A percentile compares a stretch with the other conserved stretches of the same genome.
These are phyloP conservation scores for Fusarium sterilihyphosum DNA, from an alignment of 2,329 filamentous ascomycete genomes.

Conservation along the genomic window DNA sequence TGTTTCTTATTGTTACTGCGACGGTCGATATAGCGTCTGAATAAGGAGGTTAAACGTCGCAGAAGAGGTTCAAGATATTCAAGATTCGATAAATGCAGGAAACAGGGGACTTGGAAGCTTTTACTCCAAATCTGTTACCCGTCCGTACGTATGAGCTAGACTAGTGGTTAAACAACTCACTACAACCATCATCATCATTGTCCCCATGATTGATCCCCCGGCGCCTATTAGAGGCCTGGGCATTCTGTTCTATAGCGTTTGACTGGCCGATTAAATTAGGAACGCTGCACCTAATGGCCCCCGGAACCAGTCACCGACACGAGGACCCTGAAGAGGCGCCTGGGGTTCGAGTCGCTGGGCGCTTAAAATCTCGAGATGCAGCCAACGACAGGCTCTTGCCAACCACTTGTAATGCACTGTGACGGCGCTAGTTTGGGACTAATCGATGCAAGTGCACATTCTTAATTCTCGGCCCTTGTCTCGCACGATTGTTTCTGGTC, in stretches of 20 bases:
- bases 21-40: slow-evolving; percentile 18
- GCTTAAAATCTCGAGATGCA: slow-evolving; percentile 34
- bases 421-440: slow-evolving; percentile 40
- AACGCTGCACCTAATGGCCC: slow-evolving; percentile 26
- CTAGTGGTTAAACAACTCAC: neutral
- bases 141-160: no score
- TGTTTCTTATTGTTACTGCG: slow-evolving; percentile 12
- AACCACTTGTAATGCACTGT: slow-evolving; percentile 39
- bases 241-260: slow-evolving; percentile 22
- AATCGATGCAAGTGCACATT: slow-evolving; percentile 8
- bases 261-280: slow-evolving; percentile 45
- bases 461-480: slow-evolving; percentile 3
- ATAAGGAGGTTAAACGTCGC: slow-evolving; percentile 27
- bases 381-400: slow-evolving; percentile 35
- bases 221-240: slow-evolving; percentile 41
- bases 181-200: neutral
- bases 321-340: slow-evolving; percentile 23
- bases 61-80: slow-evolving; percentile 4
- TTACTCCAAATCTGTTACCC: slow-evolving; percentile 6
- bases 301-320: slow-evolving; percentile 1
- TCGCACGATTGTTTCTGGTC: neutral
- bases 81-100: neutral
- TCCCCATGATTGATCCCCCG: neutral
- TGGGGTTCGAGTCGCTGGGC: slow-evolving; percentile 28
- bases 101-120: slow-evolving; percentile 23